A percentile compares a stretch with the other conserved stretches of the same genome.
Evolutionary conservation across 2,329 filamentous ascomycete genomes (phyloP).

Genomic region (Pyrenophora tritici-repentis): DNA sequence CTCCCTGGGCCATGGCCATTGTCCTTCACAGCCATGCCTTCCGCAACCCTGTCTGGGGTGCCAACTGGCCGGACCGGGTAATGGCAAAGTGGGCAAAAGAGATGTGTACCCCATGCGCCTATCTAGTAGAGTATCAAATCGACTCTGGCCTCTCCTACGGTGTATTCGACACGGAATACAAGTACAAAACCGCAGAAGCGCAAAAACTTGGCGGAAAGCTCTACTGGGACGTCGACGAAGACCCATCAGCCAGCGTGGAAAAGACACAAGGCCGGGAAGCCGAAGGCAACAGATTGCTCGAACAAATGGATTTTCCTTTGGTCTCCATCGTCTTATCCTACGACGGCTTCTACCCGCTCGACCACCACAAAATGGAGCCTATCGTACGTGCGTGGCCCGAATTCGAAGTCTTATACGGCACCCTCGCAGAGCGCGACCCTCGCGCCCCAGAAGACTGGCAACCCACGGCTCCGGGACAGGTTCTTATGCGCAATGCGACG

Average conservation of each 20-base stretch:
- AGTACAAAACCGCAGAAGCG: slow-evolving; percentile 42
- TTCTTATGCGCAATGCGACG: slow-evolving; percentile 47
- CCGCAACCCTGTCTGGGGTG: slow-evolving; percentile 34
- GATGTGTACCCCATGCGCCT: slow-evolving; percentile 12
- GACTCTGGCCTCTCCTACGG: slow-evolving; percentile 44
- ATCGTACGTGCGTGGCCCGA: slow-evolving; percentile 30
- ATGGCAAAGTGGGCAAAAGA: slow-evolving; percentile 21
- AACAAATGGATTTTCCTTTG: slow-evolving; percentile 49
- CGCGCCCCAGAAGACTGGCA: slow-evolving; percentile 36
- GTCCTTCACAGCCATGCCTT: slow-evolving; percentile 40
- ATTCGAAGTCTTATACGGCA: slow-evolving; percentile 29
- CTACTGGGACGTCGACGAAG: slow-evolving; percentile 32
- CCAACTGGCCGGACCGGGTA: slow-evolving; percentile 30
- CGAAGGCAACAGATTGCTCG: slow-evolving; percentile 29
- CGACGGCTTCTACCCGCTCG: slow-evolving; percentile 34
- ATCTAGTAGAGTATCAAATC: slow-evolving; percentile 45
- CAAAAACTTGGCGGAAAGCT: slow-evolving; percentile 30
- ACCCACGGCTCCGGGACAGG: slow-evolving; percentile 32
- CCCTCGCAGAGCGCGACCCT: slow-evolving; percentile 25
- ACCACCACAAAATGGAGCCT: slow-evolving; percentile 30
- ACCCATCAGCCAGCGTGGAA: slow-evolving; percentile 12
- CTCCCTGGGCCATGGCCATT: slow-evolving; percentile 37
- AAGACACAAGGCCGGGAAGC: slow-evolving; percentile 22
- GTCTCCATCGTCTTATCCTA: slow-evolving; percentile 46
- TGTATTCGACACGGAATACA: slow-evolving; percentile 49